Evolutionary conservation across 768 basidiomycete genomes (phyloP), one percentile per base, ranked within the genome.

Genomic region (Leccinum subgranulosum): DNA sequence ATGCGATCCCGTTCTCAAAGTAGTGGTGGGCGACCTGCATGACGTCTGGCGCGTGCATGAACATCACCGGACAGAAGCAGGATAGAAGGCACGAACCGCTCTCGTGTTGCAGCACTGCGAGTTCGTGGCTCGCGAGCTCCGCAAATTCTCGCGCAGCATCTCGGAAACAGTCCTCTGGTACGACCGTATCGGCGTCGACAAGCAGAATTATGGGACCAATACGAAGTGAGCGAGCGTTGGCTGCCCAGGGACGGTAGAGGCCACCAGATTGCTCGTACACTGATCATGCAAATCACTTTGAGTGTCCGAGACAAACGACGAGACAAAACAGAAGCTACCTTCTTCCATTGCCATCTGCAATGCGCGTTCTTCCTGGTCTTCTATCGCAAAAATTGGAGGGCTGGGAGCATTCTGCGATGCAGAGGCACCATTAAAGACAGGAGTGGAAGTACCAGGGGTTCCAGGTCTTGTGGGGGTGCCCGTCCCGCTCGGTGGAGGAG

Each of bases 11-110:
- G 63, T 93, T 93, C 69, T 96, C 93, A 66, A 95, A 94, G 74
- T 89, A 94, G 71, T 93, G 87, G 70, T 88, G 78, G 0, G 87
- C 91, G 55, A 93, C 91, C 72, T 94, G 90, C 87, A 94, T 92
- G 63, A 94, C 92, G 64, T 92, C 90, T 84, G 56, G 34, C 8
- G 27, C n/a, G 14, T 51, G 45, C 43, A 52, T 64, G 55, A 62
- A 49, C 49, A 56, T 12, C 34, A 39, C 36, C 36, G 34, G 15
- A 15, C 45, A 54, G 8, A 25, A 25, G 48, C 56, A 31, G 31
- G 49, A 52, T 28, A 63, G 73, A 60, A 61, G 83, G 80, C n/a
- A 68, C 76, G 53, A 61, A 85, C 86, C 90, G 6, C 89, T 92
- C 65, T 90, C 89, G 68, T 96, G 93, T 68, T 95, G 93, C 53